Base-by-base conservation (phyloP, 139 green algal genomes). In the Microglena sp. region DNA sequence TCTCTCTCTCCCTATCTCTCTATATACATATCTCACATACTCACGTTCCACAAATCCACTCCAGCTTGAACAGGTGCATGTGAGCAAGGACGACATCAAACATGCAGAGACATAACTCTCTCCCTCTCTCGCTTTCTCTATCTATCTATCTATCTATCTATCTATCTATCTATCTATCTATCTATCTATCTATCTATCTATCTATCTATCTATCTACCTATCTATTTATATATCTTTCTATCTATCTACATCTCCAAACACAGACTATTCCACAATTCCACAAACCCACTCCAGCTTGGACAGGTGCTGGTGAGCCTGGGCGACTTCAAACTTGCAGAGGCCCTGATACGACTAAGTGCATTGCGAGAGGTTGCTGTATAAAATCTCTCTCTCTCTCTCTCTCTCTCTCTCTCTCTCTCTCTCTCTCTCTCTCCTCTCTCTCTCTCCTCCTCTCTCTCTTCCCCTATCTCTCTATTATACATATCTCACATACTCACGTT, bases 321-420 rank as follows among this genome's bases (percentile, higher is more conserved):
- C 21, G 75, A 86, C 53, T 65, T 86, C 33, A 33, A 35, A 28
- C 33, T 50, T 11, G 80, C 80, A 0, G 45, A 72, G 66, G 45
- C 68, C 21, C 64, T 68, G 24, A 68, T 82, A 36, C 62, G 64
- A 34, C 82, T 78, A 22, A 81, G 69, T 54, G 82, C 75, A 1
- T 55, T 88, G 60, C 57, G 78, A 4, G 82, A 88, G 63, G 67
- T 82, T 43, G 70, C 71, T 0, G 64, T 88, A 11, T 18, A 11
- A 11, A 24, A 11, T 50, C 15, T n/a, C 40, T 50, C 40, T 50
- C 40, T 50, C 40, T 50, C 40, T 50, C 40, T 50, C 15, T 18
- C 40, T 50, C 40, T 24, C 40, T 50, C 15, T 50, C 56, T 50
- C 40, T 50, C 15, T 50, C 40, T 50, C 40, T 50, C 40, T 50